Evolutionary conservation across 768 basidiomycete species (phyloP), one percentile per base, ranked within the genome.

Genomic region (Brasilioporus rufonigricans): DNA sequence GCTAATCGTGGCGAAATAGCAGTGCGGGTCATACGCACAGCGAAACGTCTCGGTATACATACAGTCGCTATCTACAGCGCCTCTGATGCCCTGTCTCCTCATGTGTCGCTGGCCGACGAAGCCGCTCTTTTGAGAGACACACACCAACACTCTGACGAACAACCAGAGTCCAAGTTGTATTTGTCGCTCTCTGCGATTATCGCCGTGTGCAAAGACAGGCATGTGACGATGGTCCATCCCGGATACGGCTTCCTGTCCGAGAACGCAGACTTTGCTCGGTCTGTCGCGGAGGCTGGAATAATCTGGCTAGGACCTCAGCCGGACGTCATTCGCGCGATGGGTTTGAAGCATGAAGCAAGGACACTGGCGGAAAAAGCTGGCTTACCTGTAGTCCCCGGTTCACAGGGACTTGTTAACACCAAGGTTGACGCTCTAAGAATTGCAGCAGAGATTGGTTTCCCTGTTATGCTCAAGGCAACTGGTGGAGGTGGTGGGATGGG

Each of bases 1-100:
- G 85, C 84, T 19, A 88, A 89, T 66, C 81, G 86, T 24, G 87
- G 86, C 39, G 87, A 89, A 66, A 88, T 89, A 48, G 86, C 85
- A 10, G 74, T 83, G 14, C 80, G 86, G 10, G 78, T 87, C 59
- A 71, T 87, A 24, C 77, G 75, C 48, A 81, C 85, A 0, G 84
- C 83, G n/a, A n/a, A n/a, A n/a, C n/a, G n/a, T n/a, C n/a, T n/a
- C n/a, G n/a, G n/a, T n/a, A n/a, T n/a, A n/a, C n/a, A n/a, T n/a
- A 85, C 83, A 0, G 62, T 87, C n/a, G 74, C 82, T 3, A 71
- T 88, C 40, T 86, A 87, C 66, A 79, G 81, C 3, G 69, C 77
- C 11, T 78, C 82, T 0, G 86, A 89, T 57, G 72, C 82, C 7
- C 73, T 80, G 4, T 77, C 82, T 0, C 80, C 79, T 0, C 86